Conservation (phyloP, 345 rosid genomes). For the Syzygium aromaticum region DNA sequence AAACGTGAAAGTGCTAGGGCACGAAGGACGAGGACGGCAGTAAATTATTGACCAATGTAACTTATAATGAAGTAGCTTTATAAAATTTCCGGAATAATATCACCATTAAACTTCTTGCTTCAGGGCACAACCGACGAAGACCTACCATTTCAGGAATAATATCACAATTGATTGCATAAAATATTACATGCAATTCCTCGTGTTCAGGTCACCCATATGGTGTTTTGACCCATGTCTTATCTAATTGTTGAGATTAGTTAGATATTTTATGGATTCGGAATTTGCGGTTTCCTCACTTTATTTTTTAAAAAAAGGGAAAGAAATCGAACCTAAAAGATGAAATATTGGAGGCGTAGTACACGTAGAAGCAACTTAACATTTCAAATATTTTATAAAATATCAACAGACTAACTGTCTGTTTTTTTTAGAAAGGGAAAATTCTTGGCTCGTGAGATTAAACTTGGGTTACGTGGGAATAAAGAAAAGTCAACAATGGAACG, state of each 20-base stretch:
- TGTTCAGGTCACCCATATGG: not conserved
- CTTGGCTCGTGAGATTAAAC: not conserved
- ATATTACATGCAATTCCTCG: not conserved
- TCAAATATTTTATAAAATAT: too few relatives aligned
- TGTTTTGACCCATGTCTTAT: not conserved
- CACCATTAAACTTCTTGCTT: not conserved
- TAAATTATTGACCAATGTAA: not conserved
- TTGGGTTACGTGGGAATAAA: not conserved
- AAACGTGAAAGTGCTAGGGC: not conserved
- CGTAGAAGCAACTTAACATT: not conserved
- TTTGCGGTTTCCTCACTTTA: not conserved
- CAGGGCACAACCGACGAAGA: not conserved
- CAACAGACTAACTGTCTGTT: not conserved
- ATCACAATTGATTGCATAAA: not conserved
- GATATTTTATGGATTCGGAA: not conserved
- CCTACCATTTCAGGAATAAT: not conserved
- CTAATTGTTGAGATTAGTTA: not conserved
- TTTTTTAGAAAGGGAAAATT: too few relatives aligned
- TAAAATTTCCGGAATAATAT: not conserved
- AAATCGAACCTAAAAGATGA: too few relatives aligned
- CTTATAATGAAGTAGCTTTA: not conserved
- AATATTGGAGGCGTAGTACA: not conserved
- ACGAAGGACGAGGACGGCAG: not conserved
- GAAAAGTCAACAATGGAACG: not conserved
- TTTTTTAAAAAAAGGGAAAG: not conserved